Base-by-base conservation (phyloP, 768 basidiomycete genomes). In the Termitomyces sp. region DNA sequence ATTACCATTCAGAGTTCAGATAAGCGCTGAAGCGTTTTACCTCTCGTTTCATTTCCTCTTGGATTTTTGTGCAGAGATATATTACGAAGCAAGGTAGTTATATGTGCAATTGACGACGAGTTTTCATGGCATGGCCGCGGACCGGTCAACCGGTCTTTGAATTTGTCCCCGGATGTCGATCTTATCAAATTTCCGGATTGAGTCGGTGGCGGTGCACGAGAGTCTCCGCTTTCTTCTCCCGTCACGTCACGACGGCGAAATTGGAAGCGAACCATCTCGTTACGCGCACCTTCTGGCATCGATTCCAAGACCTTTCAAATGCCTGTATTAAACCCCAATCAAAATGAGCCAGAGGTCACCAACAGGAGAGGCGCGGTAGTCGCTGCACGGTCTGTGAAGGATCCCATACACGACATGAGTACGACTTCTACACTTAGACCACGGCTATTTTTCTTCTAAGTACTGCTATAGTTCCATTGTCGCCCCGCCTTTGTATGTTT, bases 401-500 rank as follows among this genome's bases (percentile, higher is more conserved):
- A 55, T 39, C 54, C 54, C 1, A 47, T 55, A 39, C 54, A 55
- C 45, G 54, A 55, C 43, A 55, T 55, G 45, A 55, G 49, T 40
- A 34, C 41, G 49, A 34, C 6, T 37, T 14, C 49, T 39, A 5
- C 19, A 34, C 8, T 19, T 7, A 46, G 25, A 41, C 12, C 21
- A 43, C 8, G 14, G 12, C 12, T 12, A 14, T 23, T 40, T 52
- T 57, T 19, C 32, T 37, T 34, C n/a, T 27, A 2, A 48, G 12
- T 21, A 4, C 27, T 52, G 11, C 40, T 57, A 1, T 32, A 79
- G 78, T 80, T 16, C 69, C 72, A 5, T 64, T 80, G 30, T 68
- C 69, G 16, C 62, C 63, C 0, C 63, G 70, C 14, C 63, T 79
- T 10, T 68, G 69, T 12, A 63, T 60, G 11, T 77, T 89, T 44